A percentile compares a stretch with the other conserved stretches of the same genome.
Evolutionary conservation across 148 eudicot species (phyloP).

Genomic region (Cornus kousa): DNA sequence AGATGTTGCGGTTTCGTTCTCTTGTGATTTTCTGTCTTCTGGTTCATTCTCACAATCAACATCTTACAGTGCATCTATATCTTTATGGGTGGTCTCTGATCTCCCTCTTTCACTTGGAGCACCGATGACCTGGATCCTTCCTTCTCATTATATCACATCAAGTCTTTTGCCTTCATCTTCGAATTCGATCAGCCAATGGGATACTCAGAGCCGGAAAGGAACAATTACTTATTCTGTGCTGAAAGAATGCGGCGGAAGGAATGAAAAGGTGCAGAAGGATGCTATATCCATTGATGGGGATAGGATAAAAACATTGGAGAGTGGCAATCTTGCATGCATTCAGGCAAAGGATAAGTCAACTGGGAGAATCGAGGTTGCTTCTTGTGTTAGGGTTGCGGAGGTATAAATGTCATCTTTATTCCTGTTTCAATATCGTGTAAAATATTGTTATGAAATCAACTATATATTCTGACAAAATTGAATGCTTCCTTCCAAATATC

Average conservation of each 20-base stretch:
- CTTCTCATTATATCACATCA: conserved; percentile 77
- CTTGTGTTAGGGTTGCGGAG: conserved; percentile 85
- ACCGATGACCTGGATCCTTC: conserved; percentile 88
- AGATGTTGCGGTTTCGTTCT: conserved; percentile 60
- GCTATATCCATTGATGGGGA: conserved; percentile 48
- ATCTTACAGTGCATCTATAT: conserved; percentile 54
- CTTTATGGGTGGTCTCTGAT: conserved; percentile 67
- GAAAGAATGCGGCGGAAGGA: conserved; percentile 36
- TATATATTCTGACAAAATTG: neutral
- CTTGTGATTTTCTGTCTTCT: conserved; percentile 57
- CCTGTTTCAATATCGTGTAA: neutral
- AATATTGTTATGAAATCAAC: neutral
- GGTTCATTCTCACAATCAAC: conserved; percentile 48
- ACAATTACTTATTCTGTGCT: conserved; percentile 61
- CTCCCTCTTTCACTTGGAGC: conserved; percentile 87
- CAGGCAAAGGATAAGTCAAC: conserved; percentile 69
- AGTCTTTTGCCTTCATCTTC: conserved; percentile 59
- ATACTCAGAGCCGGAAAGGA: conserved; percentile 43
- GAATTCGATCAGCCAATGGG: conserved; percentile 36
- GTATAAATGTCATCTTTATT: conserved; percentile 29
- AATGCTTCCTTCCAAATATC: neutral
- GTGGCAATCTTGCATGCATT: conserved; percentile 64
- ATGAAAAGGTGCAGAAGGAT: conserved; percentile 41
- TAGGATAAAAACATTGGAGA: conserved; percentile 59
- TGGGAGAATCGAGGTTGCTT: conserved; percentile 74